A percentile compares a stretch with the other conserved stretches of the same genome.
These are phyloP conservation scores for Glaciozyma antarctica DNA, from an alignment of 768 basidiomycete species.

Conservation along the genomic window DNA sequence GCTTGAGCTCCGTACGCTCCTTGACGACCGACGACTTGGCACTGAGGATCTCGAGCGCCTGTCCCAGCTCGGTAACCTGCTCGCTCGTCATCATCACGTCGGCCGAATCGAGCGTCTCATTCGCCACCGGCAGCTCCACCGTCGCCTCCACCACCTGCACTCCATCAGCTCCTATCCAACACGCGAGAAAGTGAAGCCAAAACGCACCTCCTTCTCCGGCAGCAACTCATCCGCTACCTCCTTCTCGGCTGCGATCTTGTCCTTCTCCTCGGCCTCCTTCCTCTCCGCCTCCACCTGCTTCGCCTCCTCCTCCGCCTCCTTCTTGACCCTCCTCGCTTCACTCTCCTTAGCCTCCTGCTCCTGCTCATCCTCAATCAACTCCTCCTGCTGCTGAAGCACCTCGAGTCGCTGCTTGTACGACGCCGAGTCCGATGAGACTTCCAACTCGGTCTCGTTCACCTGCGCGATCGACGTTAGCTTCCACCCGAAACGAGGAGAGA, in stretches of 20 bases:
- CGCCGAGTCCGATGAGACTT: slow-evolving; percentile 85
- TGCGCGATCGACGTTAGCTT: too few species aligned
- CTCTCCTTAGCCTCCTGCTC: slow-evolving; percentile 89
- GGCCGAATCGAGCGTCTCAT: slow-evolving; percentile 51
- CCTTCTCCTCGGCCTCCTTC: slow-evolving; percentile 46
- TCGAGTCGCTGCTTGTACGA: slow-evolving; percentile 98
- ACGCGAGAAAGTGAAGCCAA: not conserved
- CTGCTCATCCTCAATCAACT: slow-evolving; percentile 97
- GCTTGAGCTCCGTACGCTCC: slow-evolving; percentile 82
- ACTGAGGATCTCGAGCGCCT: slow-evolving; percentile 79
- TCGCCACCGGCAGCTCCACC: slow-evolving; percentile 38
- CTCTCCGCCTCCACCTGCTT: slow-evolving; percentile 35
- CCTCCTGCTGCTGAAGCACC: slow-evolving; percentile 94
- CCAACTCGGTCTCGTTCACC: slow-evolving; percentile 94
- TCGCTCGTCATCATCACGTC: slow-evolving; percentile 95
- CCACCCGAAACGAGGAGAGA: too few species aligned
- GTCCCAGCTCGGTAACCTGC: slow-evolving; percentile 85
- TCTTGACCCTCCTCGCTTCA: slow-evolving; percentile 74
- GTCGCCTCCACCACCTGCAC: not conserved
- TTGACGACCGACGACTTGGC: slow-evolving; percentile 91
- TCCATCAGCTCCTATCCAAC: not conserved
- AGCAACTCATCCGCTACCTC: slow-evolving; percentile 60
- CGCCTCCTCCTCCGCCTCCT: slow-evolving; percentile 61
- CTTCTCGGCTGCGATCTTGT: slow-evolving; percentile 37
- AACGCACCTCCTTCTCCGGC: slow-evolving; percentile 75